These are phyloP conservation scores for Citeromyces hawaiiensis DNA, from an alignment of 1,139 yeast genomes.

Conservation along the genomic window DNA sequence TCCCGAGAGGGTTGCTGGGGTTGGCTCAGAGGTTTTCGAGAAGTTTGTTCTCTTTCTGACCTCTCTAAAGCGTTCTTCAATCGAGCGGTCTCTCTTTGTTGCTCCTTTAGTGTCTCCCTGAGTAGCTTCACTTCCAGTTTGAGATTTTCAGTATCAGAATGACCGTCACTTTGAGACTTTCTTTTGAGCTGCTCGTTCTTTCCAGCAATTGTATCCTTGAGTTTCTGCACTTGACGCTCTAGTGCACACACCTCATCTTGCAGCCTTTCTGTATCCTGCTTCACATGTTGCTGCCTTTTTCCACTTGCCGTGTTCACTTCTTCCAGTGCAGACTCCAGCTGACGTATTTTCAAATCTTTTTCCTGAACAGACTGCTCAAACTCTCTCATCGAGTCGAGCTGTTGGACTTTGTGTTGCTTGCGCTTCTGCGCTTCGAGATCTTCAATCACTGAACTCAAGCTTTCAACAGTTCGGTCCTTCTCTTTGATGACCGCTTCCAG, in stretches of 20 bases:
- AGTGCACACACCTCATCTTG: conserved; percentile 5
- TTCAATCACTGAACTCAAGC: not conserved
- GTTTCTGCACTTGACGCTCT: conserved; percentile 5
- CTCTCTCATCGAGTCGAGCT: not conserved
- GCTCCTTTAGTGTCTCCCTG: not conserved
- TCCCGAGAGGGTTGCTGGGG: not conserved
- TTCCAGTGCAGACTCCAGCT: conserved; percentile 11
- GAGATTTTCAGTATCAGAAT: not conserved
- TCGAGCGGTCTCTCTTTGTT: not conserved
- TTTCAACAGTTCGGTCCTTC: not conserved
- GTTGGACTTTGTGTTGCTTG: not conserved
- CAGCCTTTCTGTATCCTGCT: conserved; percentile 6
- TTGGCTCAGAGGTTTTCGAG: not conserved
- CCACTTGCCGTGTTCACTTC: conserved; percentile 6
- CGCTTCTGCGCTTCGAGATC: not conserved
- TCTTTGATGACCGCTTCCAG: not conserved
- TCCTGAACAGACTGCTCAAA: conserved; percentile 1
- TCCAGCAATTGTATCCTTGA: conserved; percentile 6
- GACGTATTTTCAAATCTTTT: conserved; percentile 7
- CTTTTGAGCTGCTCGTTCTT: conserved; percentile 4
- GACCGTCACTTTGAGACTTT: not conserved
- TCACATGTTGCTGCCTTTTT: not conserved
- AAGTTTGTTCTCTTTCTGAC: not conserved
- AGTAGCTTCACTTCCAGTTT: conserved; percentile 1
- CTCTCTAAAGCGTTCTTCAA: not conserved